Evolutionary conservation across 768 basidiomycete species (phyloP), one percentile per base, ranked within the genome.

Genomic region (Lactarius sp.): DNA sequence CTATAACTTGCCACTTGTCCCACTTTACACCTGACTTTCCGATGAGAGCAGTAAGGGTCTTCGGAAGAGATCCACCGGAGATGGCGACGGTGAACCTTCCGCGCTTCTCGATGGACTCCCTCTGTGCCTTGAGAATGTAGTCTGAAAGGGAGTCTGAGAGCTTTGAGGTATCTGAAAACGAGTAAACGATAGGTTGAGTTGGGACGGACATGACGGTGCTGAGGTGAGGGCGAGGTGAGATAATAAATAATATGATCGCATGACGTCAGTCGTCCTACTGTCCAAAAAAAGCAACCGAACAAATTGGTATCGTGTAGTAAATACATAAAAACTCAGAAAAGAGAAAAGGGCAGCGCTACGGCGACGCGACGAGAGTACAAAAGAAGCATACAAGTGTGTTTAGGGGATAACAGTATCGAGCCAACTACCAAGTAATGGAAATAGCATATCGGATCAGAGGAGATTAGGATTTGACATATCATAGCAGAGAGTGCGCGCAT

Each of bases 61-160:
- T 85, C 33, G 96, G 94, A 44, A 98, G 82, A 1, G 90, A 92
- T 8, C 97, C 96, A 12, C 97, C 97, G 4, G 94, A 96, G 70
- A 98, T 78, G 61, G 97, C 97, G 72, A 99, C 72, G 59, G 93
- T 90, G 80, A 99, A 99, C 65, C 83, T 84, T 71, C 88, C 90
- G 76, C 92, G 87, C 77, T 90, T 94, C 72, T 86, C 84, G 71
- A 98, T 80, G 44, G 95, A 84, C 31, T 98, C 93, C 65, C 83
- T 88, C 78, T 98, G 96, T 0, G 90, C 91, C 67, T 88, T 90
- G 69, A 90, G 66, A 58, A 98, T 83, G 73, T 95, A 98, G 52
- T 81, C 74, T 0, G 94, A 90, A 69, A 99, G 86, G 0, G 85
- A 80, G 0, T 77, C 69, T 42, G 83, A 78, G 68, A 99, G 83